Percentiles rank a stretch among this genome's conserved stretches.
These are phyloP conservation scores for Stagonosporopsis cucurbitacearum DNA, from an alignment of 2,329 filamentous ascomycete genomes.

Conservation along the genomic window DNA sequence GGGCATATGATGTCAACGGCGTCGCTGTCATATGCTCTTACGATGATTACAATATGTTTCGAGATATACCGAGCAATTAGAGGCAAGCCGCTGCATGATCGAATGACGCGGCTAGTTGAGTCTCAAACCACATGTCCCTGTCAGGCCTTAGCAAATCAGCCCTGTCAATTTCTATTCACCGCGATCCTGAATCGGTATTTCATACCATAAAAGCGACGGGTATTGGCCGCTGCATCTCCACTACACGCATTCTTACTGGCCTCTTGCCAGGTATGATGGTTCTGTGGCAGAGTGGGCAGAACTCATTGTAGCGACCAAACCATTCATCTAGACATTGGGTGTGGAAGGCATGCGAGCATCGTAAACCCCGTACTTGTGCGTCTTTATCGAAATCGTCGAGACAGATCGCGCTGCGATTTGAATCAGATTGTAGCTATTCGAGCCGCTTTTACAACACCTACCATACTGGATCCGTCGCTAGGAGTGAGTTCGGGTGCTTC, in stretches of 20 bases:
- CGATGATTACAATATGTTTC: not conserved
- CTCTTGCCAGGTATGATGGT: conserved; percentile 42
- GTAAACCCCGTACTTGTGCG: conserved; percentile 44
- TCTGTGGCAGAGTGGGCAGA: conserved; percentile 48
- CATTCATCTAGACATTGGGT: conserved; percentile 48
- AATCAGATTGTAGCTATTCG: conserved; percentile 9
- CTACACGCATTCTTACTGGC: conserved; percentile 11
- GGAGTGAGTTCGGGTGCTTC: conserved; percentile 22
- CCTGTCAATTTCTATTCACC: not conserved
- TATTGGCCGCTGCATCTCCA: conserved; percentile 17
- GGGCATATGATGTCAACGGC: not conserved
- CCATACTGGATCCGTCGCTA: conserved; percentile 38
- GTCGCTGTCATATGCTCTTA: not conserved
- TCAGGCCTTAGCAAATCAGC: conserved; percentile 5
- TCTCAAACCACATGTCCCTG: conserved; percentile 15
- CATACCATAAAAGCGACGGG: conserved; percentile 38
- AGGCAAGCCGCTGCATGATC: not conserved
- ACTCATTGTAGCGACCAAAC: conserved; percentile 47
- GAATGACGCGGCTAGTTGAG: not conserved
- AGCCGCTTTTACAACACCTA: conserved; percentile 6
- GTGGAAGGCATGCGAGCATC: conserved; percentile 48
- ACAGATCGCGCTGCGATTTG: conserved; percentile 42
- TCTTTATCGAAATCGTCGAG: conserved; percentile 44
- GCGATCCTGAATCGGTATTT: not conserved
- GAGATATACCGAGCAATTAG: not conserved